phyloP scores from a whole-genome alignment of 2,329 filamentous ascomycete genomes.

The Nakataea oryzae region DNA sequence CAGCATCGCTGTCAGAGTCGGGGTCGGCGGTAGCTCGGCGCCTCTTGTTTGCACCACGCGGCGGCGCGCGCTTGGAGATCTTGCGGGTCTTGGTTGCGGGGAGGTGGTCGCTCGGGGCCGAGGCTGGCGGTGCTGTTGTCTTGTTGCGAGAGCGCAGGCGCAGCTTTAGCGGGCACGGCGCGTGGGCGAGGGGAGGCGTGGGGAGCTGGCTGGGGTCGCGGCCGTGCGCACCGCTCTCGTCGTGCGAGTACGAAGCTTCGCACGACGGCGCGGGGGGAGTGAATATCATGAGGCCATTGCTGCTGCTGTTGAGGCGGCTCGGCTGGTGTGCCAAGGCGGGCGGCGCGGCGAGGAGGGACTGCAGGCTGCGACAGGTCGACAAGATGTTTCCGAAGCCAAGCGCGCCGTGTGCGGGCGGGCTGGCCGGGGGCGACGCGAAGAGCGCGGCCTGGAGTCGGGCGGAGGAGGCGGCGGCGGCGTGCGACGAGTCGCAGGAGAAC shows the following conservation, averaged over 20 bases:
- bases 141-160: conserved; percentile 38
- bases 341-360: conserved; percentile 42
- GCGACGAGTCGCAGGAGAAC: conserved; percentile 2
- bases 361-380: conserved; percentile 49
- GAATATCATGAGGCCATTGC: conserved; percentile 16
- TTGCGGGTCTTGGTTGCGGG: conserved; percentile 22
- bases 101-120: conserved; percentile 17
- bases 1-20: conserved; percentile 15
- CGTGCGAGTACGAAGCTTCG: neutral
- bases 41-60: conserved; percentile 42
- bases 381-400: conserved; percentile 43
- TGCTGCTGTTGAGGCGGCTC: neutral
- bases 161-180: conserved; percentile 40
- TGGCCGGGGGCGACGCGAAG: conserved; percentile 49
- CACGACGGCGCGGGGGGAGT: conserved; percentile 27
- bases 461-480: neutral
- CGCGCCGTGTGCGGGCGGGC: conserved; percentile 34
- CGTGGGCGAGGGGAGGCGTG: conserved; percentile 44
- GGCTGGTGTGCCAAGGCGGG: conserved; percentile 12
- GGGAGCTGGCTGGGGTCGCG: conserved; percentile 32
- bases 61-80: conserved; percentile 39
- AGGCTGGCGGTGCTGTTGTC: conserved; percentile 10
- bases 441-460: conserved; percentile 12
- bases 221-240: neutral
- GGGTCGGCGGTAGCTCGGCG: conserved; percentile 37